These are phyloP conservation scores for Penicillium sp. DNA, from an alignment of 2,329 filamentous ascomycete species.

Conservation along the genomic window DNA sequence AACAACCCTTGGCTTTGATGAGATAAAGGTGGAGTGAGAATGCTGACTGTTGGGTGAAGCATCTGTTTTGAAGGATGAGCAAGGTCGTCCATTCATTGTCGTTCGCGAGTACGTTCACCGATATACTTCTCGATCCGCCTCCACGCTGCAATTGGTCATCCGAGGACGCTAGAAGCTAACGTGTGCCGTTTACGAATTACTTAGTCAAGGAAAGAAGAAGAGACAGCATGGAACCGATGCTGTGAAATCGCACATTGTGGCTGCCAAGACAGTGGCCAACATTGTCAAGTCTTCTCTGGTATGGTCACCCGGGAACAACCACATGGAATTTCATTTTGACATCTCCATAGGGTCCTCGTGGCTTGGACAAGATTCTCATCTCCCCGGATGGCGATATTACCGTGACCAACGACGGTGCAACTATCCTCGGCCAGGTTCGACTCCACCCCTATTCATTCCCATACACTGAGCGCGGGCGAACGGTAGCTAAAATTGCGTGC, in stretches of 20 bases:
- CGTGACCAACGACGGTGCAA: constrained; percentile 97
- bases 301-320: constrained; percentile 24
- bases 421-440: constrained; percentile 71
- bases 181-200: constrained; percentile 11
- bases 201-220: constrained; percentile 93
- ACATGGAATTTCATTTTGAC: constrained; percentile 7
- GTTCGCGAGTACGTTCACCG: constrained; percentile 76
- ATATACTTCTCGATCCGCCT: constrained; percentile 8
- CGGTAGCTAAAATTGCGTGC: constrained; percentile 16
- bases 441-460: constrained; percentile 8
- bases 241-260: constrained; percentile 96
- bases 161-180: constrained; percentile 1
- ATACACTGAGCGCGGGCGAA: constrained; percentile 1
- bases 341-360: constrained; percentile 65
- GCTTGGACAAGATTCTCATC: constrained; percentile 98
- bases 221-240: constrained; percentile 94
- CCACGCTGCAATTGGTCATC: constrained; percentile 4
- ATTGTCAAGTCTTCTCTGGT: constrained; percentile 93
- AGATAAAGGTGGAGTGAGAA: constrained; percentile 16
- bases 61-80: constrained; percentile 89
- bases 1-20: constrained; percentile 8
- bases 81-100: constrained; percentile 94
- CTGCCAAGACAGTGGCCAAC: constrained; percentile 89
- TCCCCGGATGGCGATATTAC: constrained; percentile 98
- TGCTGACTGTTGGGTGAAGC: constrained; percentile 41